Evolutionary conservation across 371 early-diverging fungal genomes (phyloP).

Genomic region (Chytridiales sp.): DNA sequence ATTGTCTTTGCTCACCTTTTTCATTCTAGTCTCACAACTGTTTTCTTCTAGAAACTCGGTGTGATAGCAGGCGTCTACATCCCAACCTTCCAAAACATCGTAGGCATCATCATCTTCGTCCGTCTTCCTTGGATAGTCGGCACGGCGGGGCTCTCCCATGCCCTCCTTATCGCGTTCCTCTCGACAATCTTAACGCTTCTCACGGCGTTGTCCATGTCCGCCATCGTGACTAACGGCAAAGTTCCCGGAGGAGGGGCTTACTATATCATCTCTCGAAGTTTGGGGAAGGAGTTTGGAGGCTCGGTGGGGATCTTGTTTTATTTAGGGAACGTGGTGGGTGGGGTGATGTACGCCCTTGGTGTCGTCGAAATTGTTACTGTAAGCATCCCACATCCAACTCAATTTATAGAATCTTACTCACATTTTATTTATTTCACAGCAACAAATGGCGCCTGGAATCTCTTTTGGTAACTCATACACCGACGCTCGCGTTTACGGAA

Average conservation of each 20-base stretch:
- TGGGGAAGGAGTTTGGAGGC: slow-evolving; percentile 79
- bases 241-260: slow-evolving; percentile 64
- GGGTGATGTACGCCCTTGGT: slow-evolving; percentile 45
- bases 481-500: slow-evolving; percentile 19
- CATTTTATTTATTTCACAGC: slow-evolving; percentile 4
- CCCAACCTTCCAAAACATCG: slow-evolving; percentile 24
- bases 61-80: no score
- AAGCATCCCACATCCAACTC: background rate
- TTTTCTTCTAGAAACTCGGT: no score
- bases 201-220: slow-evolving; percentile 68
- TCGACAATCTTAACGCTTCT: slow-evolving; percentile 50
- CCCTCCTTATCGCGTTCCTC: slow-evolving; percentile 28
- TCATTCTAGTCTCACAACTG: no score
- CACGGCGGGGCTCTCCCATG: slow-evolving; percentile 32
- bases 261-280: slow-evolving; percentile 66
- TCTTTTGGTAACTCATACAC: slow-evolving; percentile 14
- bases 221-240: slow-evolving; percentile 70
- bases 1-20: no score
- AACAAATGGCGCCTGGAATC: slow-evolving; percentile 12
- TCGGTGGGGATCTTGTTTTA: slow-evolving; percentile 69
- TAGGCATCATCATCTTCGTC: slow-evolving; percentile 33
- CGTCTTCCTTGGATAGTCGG: slow-evolving; percentile 42
- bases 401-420: background rate
- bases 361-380: slow-evolving; percentile 20
- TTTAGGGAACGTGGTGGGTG: slow-evolving; percentile 58